Conservation (phyloP, 176 grass and related monocot species). For the Aegilops longissima region DNA sequence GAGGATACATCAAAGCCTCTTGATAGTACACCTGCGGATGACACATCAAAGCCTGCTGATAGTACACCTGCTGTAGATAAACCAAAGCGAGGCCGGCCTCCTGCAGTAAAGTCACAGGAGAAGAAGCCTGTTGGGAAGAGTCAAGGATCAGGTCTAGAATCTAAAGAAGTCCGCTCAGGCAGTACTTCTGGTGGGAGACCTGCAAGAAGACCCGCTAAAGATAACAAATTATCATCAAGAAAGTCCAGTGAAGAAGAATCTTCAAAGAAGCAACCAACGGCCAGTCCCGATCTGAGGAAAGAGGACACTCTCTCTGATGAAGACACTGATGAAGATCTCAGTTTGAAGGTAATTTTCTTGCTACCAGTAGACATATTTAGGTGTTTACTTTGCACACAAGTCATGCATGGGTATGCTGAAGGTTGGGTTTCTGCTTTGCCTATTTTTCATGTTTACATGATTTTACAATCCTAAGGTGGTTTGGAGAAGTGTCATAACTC, state of each 20-base stretch:
- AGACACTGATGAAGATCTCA: slow-evolving; percentile 33
- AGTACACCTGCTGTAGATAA: slow-evolving; percentile 34
- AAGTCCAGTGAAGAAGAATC: slow-evolving; percentile 42
- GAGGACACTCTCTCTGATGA: slow-evolving; percentile 26
- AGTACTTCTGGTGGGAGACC: slow-evolving; percentile 49
- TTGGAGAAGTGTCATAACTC: background rate
- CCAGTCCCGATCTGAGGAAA: slow-evolving; percentile 34
- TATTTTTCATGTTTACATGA: slow-evolving; percentile 9
- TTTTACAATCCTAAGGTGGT: background rate
- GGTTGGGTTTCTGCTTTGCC: background rate
- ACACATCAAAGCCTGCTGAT: slow-evolving; percentile 22
- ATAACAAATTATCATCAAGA: slow-evolving; percentile 26
- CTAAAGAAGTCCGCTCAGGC: slow-evolving; percentile 33
- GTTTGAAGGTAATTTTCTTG: slow-evolving; percentile 49
- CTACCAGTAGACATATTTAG: background rate
- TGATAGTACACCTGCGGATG: slow-evolving; percentile 28
- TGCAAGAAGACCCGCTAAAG: slow-evolving; percentile 34
- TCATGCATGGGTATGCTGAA: slow-evolving; percentile 18
- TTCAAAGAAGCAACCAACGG: slow-evolving; percentile 34
- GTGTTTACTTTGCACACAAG: slow-evolving; percentile 2
- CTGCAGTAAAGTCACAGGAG: slow-evolving; percentile 30
- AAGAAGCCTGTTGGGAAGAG: slow-evolving; percentile 39
- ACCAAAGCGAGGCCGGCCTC: slow-evolving; percentile 39
- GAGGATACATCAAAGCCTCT: slow-evolving; percentile 28
- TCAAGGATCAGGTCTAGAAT: slow-evolving; percentile 32